Evolutionary conservation across 2,329 filamentous ascomycete species (phyloP).

Genomic region (Verticillium dahliae): DNA sequence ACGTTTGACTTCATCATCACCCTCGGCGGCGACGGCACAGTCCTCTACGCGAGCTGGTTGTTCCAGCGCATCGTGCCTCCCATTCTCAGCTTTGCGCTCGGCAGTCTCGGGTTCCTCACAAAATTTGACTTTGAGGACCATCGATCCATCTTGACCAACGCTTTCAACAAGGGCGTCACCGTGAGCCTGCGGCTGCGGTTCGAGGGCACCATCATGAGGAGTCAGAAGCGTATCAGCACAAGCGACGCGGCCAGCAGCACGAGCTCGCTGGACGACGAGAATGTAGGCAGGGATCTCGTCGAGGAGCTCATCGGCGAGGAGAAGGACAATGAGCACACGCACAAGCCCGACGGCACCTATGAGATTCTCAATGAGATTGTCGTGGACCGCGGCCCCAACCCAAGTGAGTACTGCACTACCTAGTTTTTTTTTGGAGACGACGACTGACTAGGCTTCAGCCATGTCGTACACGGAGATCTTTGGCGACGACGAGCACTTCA

Average conservation of each 20-base stretch:
- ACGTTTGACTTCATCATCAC: constrained; percentile 92
- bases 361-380: constrained; percentile 98
- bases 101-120: constrained; percentile 89
- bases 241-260: constrained; percentile 13
- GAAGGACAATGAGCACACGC: constrained; percentile 75
- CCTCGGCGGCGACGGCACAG: constrained; percentile 91
- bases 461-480: constrained; percentile 92
- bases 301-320: constrained; percentile 88
- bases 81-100: constrained; percentile 83
- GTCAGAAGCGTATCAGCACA: constrained; percentile 38
- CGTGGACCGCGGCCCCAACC: constrained; percentile 86
- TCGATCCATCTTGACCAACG: constrained; percentile 58
- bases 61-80: constrained; percentile 95
- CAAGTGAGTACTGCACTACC: constrained; percentile 52
- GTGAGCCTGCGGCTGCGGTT: constrained; percentile 85
- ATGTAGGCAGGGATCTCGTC: constrained; percentile 59
- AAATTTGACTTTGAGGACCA: constrained; percentile 89
- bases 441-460: constrained; percentile 37
- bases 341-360: constrained; percentile 74
- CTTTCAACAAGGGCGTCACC: constrained; percentile 78
- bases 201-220: constrained; percentile 89
- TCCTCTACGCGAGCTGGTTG: constrained; percentile 92
- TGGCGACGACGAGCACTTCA: constrained; percentile 92
- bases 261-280: constrained; percentile 30
- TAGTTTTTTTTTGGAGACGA: neutral